Evolutionary conservation across 345 rosid genomes (phyloP), one percentile per base, ranked within the genome.

Genomic region (Citrus mangshanensis): DNA sequence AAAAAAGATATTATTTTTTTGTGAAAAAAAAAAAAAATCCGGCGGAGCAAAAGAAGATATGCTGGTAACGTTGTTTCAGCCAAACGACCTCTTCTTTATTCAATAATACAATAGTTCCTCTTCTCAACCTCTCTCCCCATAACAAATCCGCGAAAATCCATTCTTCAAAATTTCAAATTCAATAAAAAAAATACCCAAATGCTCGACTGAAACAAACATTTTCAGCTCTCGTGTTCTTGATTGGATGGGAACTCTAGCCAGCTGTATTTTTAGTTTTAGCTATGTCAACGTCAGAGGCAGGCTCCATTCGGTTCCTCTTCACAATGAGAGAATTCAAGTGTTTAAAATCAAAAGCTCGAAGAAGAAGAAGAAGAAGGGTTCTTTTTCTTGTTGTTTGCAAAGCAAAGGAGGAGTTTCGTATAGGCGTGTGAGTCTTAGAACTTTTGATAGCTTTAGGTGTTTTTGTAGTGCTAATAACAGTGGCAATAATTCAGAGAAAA

Each of bases 221-320:
- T n/a, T 22, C 14, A 72, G 63, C 12, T 38, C 67, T 16, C 40
- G 1, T 35, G 5, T 18, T 19, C 64, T 42, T 76, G 69, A 30
- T 81, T 76, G 76, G 54, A 92, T 92, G 97, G 94, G 91, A 54
- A 88, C 97, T 77, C 90, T 92, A 46, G 80, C 90, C 32, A 89
- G 89, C 89, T 87, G 81, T 73, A 88, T 86, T 7, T 18, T 54
- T 18, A 54, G 58, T 49, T 87, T 88, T 38, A 79, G 85, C 70
- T 77, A 87, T 21, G 73, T 86, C 46, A 82, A 74, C 80, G 80
- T 83, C 78, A 80, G 80, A 66, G 79, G 82, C 79, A 80, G 80
- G 60, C 77, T 80, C 78, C 86, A 86, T 73, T 72, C 90, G 56
- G 76, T 68, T 66, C 70, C 70, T 28, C 40, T 59, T 0, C 37